These are phyloP conservation scores for Taphrina wiesneri DNA, from an alignment of 1,139 yeast genomes.

Conservation along the genomic window DNA sequence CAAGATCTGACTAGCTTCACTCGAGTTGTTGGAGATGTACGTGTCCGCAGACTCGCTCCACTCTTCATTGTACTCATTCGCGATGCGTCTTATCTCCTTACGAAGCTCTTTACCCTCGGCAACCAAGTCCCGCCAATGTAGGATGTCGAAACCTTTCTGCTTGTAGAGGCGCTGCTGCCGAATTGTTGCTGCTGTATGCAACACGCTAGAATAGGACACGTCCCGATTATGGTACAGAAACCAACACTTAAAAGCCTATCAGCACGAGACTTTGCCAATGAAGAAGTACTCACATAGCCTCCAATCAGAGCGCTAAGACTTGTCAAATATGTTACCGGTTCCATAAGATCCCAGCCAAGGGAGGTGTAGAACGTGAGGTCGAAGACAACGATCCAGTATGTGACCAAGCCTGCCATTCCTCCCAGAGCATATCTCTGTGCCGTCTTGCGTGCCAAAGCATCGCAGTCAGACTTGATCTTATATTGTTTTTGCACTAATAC, in stretches of 20 bases:
- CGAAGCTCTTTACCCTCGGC: constrained; percentile 30
- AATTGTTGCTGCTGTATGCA: constrained; percentile 25
- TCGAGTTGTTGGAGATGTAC: constrained; percentile 11
- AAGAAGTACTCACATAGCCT: constrained; percentile 20
- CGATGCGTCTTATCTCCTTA: constrained; percentile 25
- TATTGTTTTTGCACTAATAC: constrained; percentile 4
- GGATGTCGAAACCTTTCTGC: constrained; percentile 27
- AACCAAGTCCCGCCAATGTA: constrained; percentile 27
- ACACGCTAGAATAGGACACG: constrained; percentile 19
- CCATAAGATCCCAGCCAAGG: constrained; percentile 34
- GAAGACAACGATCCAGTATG: constrained; percentile 26
- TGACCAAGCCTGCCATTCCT: constrained; percentile 21
- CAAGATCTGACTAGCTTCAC: constrained; percentile 21
- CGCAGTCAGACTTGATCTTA: constrained; percentile 32
- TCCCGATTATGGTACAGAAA: constrained; percentile 32
- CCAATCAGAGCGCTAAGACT: constrained; percentile 20
- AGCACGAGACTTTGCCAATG: neutral
- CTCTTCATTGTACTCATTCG: constrained; percentile 28
- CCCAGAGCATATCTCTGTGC: constrained; percentile 19
- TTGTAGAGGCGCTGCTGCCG: constrained; percentile 25
- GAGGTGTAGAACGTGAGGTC: constrained; percentile 29
- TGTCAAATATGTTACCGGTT: constrained; percentile 31
- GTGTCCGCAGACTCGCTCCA: constrained; percentile 14
- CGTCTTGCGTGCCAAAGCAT: constrained; percentile 15
- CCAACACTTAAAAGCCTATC: neutral